phyloP scores from a whole-genome alignment of 306 rosid species.

The Trifolium pratense region DNA sequence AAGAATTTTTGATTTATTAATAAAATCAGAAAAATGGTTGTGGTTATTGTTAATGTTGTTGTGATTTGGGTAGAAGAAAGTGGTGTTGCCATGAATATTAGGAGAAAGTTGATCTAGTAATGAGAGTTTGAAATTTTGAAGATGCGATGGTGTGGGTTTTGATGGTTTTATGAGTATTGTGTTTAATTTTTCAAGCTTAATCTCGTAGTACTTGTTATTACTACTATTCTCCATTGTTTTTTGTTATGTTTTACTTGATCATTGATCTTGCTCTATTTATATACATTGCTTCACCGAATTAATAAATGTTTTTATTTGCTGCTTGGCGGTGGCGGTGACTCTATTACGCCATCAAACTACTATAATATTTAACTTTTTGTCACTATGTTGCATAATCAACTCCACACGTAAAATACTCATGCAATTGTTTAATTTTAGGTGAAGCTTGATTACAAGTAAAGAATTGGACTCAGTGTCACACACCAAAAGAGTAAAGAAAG shows the following conservation, averaged over 20 bases:
- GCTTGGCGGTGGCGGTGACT: background rate
- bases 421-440: no score
- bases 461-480: no score
- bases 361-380: no score
- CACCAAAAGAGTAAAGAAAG: no score
- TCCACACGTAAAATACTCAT: no score
- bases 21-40: background rate
- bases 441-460: no score
- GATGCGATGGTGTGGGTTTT: conserved; percentile 35
- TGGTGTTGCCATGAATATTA: conserved; percentile 47
- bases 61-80: conserved; percentile 42
- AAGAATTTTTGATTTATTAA: conserved; percentile 47
- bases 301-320: background rate
- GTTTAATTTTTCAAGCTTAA: conserved; percentile 31
- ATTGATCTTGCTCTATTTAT: background rate
- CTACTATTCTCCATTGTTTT: background rate
- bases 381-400: no score
- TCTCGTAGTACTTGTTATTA: background rate
- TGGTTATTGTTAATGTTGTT: background rate
- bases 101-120: conserved; percentile 52
- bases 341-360: background rate
- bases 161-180: conserved; percentile 51
- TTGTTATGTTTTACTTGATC: background rate
- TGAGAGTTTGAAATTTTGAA: conserved; percentile 16
- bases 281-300: background rate